These are phyloP conservation scores for Graphilbum fragrans DNA, from an alignment of 2,329 filamentous ascomycete genomes.

Conservation along the genomic window DNA sequence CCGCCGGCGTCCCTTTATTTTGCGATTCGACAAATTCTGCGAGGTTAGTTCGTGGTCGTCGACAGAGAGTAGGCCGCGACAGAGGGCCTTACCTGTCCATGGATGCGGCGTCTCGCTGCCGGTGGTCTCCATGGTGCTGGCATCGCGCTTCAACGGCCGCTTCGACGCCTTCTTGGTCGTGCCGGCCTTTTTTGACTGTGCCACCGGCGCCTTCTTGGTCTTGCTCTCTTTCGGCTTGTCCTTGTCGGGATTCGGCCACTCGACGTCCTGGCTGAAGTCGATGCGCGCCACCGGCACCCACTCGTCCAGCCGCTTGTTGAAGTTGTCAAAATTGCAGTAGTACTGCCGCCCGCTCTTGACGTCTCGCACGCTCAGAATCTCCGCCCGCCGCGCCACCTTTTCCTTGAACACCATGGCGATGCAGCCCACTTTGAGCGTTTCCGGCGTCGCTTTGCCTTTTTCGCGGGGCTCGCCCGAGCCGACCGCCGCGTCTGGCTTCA, in stretches of 20 bases:
- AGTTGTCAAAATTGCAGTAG: conserved; percentile 96
- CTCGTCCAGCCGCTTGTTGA: conserved; percentile 79
- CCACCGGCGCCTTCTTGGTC: conserved; percentile 42
- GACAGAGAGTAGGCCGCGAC: no score
- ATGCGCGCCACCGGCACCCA: conserved; percentile 79
- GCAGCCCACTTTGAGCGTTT: conserved; percentile 58
- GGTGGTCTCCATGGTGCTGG: no score
- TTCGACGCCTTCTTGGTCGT: conserved; percentile 45
- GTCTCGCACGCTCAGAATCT: conserved; percentile 89
- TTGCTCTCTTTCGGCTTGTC: conserved; percentile 63
- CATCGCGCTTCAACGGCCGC: conserved; percentile 37
- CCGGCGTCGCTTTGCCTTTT: conserved; percentile 73
- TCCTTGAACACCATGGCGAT: conserved; percentile 56
- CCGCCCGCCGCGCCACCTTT: conserved; percentile 77
- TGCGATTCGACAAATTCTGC: conserved; percentile 37
- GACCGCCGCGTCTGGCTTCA: conserved; percentile 38
- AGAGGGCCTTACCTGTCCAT: conserved; percentile 34
- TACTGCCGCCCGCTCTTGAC: conserved; percentile 81
- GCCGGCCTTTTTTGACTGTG: conserved; percentile 37
- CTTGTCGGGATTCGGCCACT: conserved; percentile 91
- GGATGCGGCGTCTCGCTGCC: conserved; percentile 41
- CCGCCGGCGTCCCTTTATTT: conserved; percentile 22
- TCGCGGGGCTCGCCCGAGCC: conserved; percentile 47
- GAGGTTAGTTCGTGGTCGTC: not conserved
- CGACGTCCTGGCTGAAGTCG: conserved; percentile 80